Percentiles rank a stretch among this genome's conserved stretches.
These are phyloP conservation scores for Clarkia xantiana DNA, from an alignment of 345 rosid genomes.

Conservation along the genomic window DNA sequence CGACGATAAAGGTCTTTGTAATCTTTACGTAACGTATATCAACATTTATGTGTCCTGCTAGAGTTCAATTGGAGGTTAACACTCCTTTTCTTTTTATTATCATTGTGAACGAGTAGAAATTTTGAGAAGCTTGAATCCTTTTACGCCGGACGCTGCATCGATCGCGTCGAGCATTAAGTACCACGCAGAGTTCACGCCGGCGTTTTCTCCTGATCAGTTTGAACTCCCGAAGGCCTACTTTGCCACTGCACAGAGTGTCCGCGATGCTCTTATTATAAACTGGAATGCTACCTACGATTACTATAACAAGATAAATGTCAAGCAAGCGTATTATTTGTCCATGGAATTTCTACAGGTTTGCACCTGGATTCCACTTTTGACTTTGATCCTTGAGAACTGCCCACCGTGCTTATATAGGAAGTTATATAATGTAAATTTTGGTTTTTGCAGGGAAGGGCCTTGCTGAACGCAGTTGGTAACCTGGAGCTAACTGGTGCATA, in stretches of 20 bases:
- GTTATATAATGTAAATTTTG: not conserved
- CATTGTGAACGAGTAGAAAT: conserved; percentile 2
- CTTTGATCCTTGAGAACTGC: no score
- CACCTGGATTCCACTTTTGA: not conserved
- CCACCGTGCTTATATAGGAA: not conserved
- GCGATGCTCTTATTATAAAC: conserved; percentile 33
- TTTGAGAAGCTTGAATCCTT: conserved; percentile 1
- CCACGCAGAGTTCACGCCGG: conserved; percentile 42
- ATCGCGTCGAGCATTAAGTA: conserved; percentile 33
- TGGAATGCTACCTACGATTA: conserved; percentile 39
- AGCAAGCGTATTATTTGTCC: conserved; percentile 50
- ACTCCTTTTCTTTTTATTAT: not conserved
- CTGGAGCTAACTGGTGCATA: conserved; percentile 41
- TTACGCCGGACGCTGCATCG: conserved; percentile 23
- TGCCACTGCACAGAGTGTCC: conserved; percentile 41
- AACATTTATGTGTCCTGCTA: not conserved
- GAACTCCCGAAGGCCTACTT: conserved; percentile 37
- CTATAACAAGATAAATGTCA: conserved; percentile 28
- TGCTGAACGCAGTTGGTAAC: conserved; percentile 52
- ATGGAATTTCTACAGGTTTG: conserved; percentile 49
- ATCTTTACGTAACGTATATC: not conserved
- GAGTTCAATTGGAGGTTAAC: not conserved
- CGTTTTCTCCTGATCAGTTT: conserved; percentile 33
- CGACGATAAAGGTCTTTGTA: conserved; percentile 13
- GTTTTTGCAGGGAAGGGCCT: conserved; percentile 38